Base-by-base conservation (phyloP, 495 filamentous ascomycete species). In the Hyaloscypha bicolor region DNA sequence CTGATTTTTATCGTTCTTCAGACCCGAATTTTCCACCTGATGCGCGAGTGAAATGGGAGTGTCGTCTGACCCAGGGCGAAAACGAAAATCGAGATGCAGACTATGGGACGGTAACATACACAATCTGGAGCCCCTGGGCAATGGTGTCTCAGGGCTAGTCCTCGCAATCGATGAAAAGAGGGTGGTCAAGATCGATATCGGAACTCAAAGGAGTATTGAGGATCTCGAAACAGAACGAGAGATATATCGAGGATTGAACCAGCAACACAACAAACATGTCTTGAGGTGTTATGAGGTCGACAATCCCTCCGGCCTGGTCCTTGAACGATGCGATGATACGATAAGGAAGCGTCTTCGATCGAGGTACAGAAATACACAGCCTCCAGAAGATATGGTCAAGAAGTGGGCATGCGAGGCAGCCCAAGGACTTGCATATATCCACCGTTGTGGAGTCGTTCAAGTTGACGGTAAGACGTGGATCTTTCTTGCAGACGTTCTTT, bases 391-490 rank as follows among this genome's bases (percentile, higher is more conserved):
- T 53, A 6, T 53, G 16, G 51, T 53, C 22, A n/a, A n/a, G 16
- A 53, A 25, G 22, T 53, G 51, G 51, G 51, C 51, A 6, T n/a
- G 4, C 19, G 19, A 53, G 16, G 51, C 51, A 25, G 51, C 51
- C 16, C 16, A 53, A 53, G 51, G 51, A 53, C 22, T 53, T 19
- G 51, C 51, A 4, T 19, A n/a, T 19, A 25, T 53, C 6, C 51
- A 53, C 22, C 19, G 51, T 25, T 53, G 22, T 53, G 51, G 51
- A n/a, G 51, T 53, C 51, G 51, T 53, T n/a, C 51, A 53, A 53
- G 51, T 19, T n/a, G 51, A 53, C 22, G 51, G 51, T 53, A 19
- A 53, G 51, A 6, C 9, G 9, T n/a, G 16, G 51, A 4, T 25
- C 51, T 6, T 6, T 53, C 4, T 53, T 53, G 51, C 22, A 53